A percentile compares a stretch with the other conserved stretches of the same genome.
These are phyloP conservation scores for Xylaria cubensis DNA, from an alignment of 495 filamentous ascomycete genomes.

Conservation along the genomic window DNA sequence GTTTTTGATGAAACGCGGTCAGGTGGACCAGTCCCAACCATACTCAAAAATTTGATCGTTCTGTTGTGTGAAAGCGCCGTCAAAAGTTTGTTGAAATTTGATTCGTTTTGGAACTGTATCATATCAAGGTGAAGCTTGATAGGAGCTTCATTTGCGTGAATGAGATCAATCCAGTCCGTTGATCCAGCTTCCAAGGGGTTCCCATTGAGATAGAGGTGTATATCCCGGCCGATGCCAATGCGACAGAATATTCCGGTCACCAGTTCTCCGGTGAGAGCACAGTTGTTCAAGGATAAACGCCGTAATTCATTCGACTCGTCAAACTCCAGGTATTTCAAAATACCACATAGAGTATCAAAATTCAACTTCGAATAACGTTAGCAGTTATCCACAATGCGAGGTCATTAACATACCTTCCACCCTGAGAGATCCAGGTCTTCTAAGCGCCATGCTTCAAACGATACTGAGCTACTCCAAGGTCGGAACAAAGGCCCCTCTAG, in stretches of 20 bases:
- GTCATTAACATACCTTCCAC: slow-evolving; percentile 55
- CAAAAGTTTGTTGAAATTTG: slow-evolving; percentile 75
- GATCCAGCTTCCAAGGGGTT: slow-evolving; percentile 71
- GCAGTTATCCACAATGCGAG: slow-evolving; percentile 1
- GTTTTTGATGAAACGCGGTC: slow-evolving; percentile 78
- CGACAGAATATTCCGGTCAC: slow-evolving; percentile 80
- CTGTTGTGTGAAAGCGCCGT: slow-evolving; percentile 74
- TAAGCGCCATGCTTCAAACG: slow-evolving; percentile 72
- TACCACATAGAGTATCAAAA: slow-evolving; percentile 60
- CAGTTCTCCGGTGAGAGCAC: slow-evolving; percentile 77
- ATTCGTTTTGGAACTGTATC: slow-evolving; percentile 81
- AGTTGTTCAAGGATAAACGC: slow-evolving; percentile 77
- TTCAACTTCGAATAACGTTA: slow-evolving; percentile 49
- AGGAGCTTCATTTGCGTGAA: slow-evolving; percentile 75
- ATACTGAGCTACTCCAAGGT: slow-evolving; percentile 33
- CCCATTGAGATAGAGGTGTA: slow-evolving; percentile 80
- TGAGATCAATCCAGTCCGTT: slow-evolving; percentile 72
- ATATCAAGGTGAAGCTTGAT: slow-evolving; percentile 79
- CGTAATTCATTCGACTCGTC: slow-evolving; percentile 69
- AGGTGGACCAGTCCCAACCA: slow-evolving; percentile 86
- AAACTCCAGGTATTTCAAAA: slow-evolving; percentile 69
- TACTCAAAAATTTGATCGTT: slow-evolving; percentile 79
- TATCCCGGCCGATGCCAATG: slow-evolving; percentile 67
- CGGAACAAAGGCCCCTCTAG: slow-evolving; percentile 34
- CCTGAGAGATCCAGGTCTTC: slow-evolving; percentile 74